Base-by-base conservation (phyloP, 1,139 yeast species). In the Scheffersomyces cryptocercus region DNA sequence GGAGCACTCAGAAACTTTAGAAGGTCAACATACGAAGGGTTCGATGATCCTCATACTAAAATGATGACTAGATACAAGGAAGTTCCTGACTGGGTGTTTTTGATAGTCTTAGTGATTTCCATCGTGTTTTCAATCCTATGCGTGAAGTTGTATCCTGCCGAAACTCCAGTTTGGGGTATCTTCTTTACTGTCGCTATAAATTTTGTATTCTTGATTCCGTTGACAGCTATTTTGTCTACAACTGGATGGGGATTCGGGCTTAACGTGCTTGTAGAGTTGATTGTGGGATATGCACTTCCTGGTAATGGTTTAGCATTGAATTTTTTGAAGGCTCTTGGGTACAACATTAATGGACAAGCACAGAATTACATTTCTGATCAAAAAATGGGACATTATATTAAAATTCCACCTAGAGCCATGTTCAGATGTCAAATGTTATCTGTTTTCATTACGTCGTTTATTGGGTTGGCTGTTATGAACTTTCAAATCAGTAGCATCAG, bases 351-450 rank as follows among this genome's bases (percentile, higher is more conserved):
- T 60, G 78, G 77, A 3, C 87, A 82, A 61, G 84, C 86, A n/a
- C 80, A 79, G 39, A 69, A 67, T 55, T 82, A 75, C 61, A 67
- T 81, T 39, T 58, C 76, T 5, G 79, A 79, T 53, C 80, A 79
- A 61, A 83, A 83, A 58, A 56, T 74, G 68, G 86, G 79, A 3
- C 88, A 82, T 60, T 83, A 83, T 55, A 66, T 77, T 20, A 79
- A 77, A 48, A 59, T 83, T 37, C 82, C 87, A 10, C 88, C 88
- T 35, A 65, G 82, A 49, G 78, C 87, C 0, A 60, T 82, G 48
- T 83, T 82, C 67, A 70, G 85, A 52, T 75, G 77, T 28, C 88
- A 82, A 62, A 55, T 82, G 47, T 48, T 80, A 29, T 74, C 82
- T 14, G 65, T 69, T 3, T 41, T 70, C 13, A 45, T 76, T 41